These are phyloP conservation scores for Nannochloris sp. DNA, from an alignment of 139 green algal species.

Conservation along the genomic window DNA sequence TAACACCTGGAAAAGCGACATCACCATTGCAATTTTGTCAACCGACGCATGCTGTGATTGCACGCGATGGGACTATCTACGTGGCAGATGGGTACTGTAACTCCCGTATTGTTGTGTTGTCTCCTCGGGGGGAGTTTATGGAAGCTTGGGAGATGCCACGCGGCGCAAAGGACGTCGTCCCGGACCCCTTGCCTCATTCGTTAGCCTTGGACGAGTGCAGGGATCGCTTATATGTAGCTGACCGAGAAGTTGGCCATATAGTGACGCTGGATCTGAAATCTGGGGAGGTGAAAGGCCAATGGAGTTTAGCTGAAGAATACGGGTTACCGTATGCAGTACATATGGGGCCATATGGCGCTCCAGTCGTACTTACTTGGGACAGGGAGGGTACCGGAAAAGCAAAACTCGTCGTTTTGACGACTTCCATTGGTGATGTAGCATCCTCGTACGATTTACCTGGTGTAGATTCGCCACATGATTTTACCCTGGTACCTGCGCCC, in stretches of 20 bases:
- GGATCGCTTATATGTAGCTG: slow-evolving; percentile 46
- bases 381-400: background rate
- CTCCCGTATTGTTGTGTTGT: slow-evolving; percentile 26
- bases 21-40: slow-evolving; percentile 57
- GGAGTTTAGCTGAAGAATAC: slow-evolving; percentile 17
- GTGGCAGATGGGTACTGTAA: slow-evolving; percentile 73
- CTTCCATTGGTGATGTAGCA: background rate
- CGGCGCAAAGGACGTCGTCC: background rate
- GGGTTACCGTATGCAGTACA: slow-evolving; percentile 53
- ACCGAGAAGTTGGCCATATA: slow-evolving; percentile 44
- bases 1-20: slow-evolving; percentile 34
- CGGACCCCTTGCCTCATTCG: slow-evolving; percentile 41
- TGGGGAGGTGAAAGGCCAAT: slow-evolving; percentile 35
- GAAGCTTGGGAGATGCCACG: background rate
- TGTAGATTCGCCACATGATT: slow-evolving; percentile 46
- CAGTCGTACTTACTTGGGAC: slow-evolving; percentile 59
- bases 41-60: slow-evolving; percentile 70
- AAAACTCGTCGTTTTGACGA: background rate
- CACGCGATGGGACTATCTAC: slow-evolving; percentile 58
- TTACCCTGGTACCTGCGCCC: slow-evolving; percentile 50
- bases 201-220: slow-evolving; percentile 72
- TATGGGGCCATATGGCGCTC: slow-evolving; percentile 55
- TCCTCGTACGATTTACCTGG: slow-evolving; percentile 36
- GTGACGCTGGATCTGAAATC: slow-evolving; percentile 57
- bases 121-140: slow-evolving; percentile 6